Conservation (phyloP, 208 protist genomes). For the Leishmania braziliensis region DNA sequence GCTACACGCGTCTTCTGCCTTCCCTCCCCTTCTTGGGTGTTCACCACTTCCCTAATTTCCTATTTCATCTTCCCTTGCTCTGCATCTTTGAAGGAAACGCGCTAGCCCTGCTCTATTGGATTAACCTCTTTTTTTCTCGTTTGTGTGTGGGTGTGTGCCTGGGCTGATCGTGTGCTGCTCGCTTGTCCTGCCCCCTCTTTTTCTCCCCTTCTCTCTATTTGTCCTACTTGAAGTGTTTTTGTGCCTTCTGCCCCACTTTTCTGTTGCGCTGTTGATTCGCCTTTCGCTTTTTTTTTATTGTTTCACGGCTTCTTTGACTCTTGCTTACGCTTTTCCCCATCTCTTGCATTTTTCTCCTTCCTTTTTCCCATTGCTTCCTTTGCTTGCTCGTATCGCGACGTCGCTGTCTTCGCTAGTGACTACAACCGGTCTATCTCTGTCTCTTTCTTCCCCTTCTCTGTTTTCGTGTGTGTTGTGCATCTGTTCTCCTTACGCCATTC, state of each 20-base stretch:
- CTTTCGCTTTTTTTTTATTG: not conserved
- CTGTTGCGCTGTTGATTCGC: not conserved
- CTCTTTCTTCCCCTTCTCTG: not conserved
- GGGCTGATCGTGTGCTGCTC: not conserved
- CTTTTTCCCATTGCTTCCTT: too few relatives aligned
- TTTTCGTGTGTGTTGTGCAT: not conserved
- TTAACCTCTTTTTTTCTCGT: not conserved
- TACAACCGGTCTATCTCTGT: not conserved
- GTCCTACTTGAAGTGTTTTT: not conserved
- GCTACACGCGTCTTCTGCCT: not conserved
- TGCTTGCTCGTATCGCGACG: not conserved
- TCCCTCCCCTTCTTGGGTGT: not conserved
- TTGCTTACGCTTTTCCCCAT: not conserved
- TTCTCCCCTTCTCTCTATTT: not conserved
- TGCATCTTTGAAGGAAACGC: not conserved
- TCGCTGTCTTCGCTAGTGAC: not conserved
- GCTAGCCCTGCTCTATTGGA: not conserved
- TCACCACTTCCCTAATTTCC: not conserved
- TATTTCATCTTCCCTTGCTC: not conserved
- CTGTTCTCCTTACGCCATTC: not conserved
- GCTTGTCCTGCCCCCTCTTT: not conserved
- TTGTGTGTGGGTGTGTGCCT: not conserved
- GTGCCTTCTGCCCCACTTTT: not conserved
- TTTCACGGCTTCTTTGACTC: too few relatives aligned
- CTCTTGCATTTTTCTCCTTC: not conserved